A percentile compares a stretch with the other conserved stretches of the same genome.
phyloP scores from a whole-genome alignment of 495 filamentous ascomycete species.

The Tuber indicum region DNA sequence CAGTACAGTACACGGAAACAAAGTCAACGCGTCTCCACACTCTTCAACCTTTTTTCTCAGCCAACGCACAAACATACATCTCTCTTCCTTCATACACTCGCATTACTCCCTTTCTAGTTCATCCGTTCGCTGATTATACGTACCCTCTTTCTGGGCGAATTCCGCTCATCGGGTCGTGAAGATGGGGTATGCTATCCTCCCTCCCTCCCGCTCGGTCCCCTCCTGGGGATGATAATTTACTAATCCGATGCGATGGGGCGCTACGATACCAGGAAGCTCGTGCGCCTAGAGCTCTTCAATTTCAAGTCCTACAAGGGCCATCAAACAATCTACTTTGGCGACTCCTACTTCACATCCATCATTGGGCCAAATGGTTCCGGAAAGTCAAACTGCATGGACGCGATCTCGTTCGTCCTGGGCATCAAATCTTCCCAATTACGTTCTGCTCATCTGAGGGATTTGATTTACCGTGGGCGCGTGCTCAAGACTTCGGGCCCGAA shows the following conservation, averaged over 20 bases:
- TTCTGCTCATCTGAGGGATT: constrained; percentile 86
- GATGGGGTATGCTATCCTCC: background rate
- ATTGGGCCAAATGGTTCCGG: constrained; percentile 99
- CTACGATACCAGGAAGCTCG: constrained; percentile 60
- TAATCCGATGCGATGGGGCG: constrained; percentile 4
- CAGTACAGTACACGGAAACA: background rate
- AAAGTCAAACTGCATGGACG: constrained; percentile 99
- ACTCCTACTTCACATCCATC: constrained; percentile 98
- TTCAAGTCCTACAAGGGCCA: constrained; percentile 99
- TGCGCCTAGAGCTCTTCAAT: constrained; percentile 91
- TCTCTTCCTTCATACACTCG: background rate
- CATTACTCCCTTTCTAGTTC: background rate
- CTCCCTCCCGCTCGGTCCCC: background rate
- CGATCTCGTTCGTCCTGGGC: constrained; percentile 96
- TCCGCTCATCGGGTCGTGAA: background rate
- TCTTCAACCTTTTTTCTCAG: background rate
- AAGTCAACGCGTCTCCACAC: constrained; percentile 3
- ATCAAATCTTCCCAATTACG: constrained; percentile 97
- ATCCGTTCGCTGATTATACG: background rate
- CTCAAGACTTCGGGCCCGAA: constrained; percentile 64
- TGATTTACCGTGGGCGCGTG: constrained; percentile 93
- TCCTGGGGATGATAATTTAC: background rate
- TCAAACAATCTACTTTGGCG: constrained; percentile 87
- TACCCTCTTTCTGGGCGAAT: background rate
- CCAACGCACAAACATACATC: background rate